Evolutionary conservation across 169 alveolate genomes (phyloP).

Genomic region (Eimeria falciformis): DNA sequence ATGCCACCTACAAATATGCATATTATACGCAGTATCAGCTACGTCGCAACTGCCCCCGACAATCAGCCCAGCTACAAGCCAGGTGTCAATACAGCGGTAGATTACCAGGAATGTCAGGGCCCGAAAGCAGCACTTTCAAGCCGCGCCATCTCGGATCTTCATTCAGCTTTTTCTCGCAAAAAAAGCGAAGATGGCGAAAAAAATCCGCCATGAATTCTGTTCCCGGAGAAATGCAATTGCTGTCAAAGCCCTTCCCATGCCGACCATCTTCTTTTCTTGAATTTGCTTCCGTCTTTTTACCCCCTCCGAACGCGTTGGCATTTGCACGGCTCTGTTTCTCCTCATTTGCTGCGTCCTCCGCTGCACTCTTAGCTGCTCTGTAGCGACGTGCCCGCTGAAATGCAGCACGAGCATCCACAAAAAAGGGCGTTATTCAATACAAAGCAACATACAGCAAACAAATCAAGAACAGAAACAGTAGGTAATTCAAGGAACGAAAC

Average conservation of each 20-base stretch:
- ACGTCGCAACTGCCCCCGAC: too few species aligned
- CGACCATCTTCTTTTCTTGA: background rate
- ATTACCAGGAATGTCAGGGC: conserved; percentile 87
- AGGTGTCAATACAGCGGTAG: too few species aligned
- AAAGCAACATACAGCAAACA: background rate
- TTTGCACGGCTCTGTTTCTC: conserved; percentile 40
- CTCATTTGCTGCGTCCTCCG: conserved; percentile 47
- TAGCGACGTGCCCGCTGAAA: conserved; percentile 77
- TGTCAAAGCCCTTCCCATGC: conserved; percentile 91
- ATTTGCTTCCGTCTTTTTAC: conserved; percentile 13
- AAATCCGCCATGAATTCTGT: conserved; percentile 98
- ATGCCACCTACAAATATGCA: too few species aligned
- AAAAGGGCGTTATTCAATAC: too few species aligned
- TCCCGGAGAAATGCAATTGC: conserved; percentile 99
- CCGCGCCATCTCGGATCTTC: conserved; percentile 93
- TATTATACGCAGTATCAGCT: too few species aligned
- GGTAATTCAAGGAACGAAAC: background rate
- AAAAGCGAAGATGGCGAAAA: conserved; percentile 87
- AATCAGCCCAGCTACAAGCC: too few species aligned
- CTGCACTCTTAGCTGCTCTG: conserved; percentile 77
- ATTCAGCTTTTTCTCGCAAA: conserved; percentile 92
- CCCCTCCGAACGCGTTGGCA: conserved; percentile 25
- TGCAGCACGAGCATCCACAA: background rate
- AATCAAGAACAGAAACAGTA: too few species aligned
- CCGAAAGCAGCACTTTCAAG: conserved; percentile 96